Base-by-base conservation (phyloP, 768 basidiomycete species). In the Naematelia aurantialba region DNA sequence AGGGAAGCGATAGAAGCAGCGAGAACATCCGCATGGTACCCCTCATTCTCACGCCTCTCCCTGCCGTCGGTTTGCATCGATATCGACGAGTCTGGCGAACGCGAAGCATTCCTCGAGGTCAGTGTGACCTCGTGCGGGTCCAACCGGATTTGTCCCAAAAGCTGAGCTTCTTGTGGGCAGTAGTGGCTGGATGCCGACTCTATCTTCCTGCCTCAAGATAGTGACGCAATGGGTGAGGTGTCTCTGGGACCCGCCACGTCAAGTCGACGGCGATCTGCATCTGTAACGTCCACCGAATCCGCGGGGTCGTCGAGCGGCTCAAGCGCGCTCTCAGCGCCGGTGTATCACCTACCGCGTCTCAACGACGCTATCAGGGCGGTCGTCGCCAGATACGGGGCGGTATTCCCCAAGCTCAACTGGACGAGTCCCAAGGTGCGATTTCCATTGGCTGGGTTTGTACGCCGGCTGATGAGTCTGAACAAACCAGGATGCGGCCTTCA, bases 321-420 rank as follows among this genome's bases (percentile, higher is more conserved):
- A 24, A 45, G 39, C 19, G 24, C 39, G 4, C 52, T 48, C 11
- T 53, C 57, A 12, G 52, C 68, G 5, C 71, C 70, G 4, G 52
- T 62, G 14, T 72, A 72, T 46, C 79, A 86, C 2, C 93, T 98
- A 71, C 91, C 92, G 0, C 85, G 85, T 47, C 79, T 96, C n/a
- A 90, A 92, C 67, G 78, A 79, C 13, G 79, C 79, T 57, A 93
- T 97, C 61, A 79, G 89, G 50, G 74, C 79, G 13, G 82, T 81
- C 30, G 80, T 96, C n/a, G 67, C 78, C 46, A 77, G 82, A 56
- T 92, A 89, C 74, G 88, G 85, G 2, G 87, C 87, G 4, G 87
- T 94, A 26, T 98, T 98, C 74, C 92, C 93, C 0, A 98, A 98
- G 78, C 84, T 98, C 56, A 97, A 96, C 71, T 96, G 93, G 79